These are phyloP conservation scores for Saccharomycopsis synnaedendra DNA, from an alignment of 805 yeast genomes.

Conservation along the genomic window DNA sequence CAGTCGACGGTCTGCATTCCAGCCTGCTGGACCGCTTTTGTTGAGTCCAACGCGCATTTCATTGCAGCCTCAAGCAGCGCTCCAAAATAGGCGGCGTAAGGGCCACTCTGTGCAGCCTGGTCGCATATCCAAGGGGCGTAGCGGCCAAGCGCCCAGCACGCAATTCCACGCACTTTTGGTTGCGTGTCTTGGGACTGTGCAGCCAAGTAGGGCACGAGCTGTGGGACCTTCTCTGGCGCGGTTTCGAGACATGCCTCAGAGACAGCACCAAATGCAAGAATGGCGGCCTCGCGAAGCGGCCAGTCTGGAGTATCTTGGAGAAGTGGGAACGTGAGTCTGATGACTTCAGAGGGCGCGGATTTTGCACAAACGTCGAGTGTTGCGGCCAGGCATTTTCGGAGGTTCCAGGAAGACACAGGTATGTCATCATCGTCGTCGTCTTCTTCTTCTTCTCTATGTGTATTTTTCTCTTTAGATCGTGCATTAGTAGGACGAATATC, in stretches of 20 bases:
- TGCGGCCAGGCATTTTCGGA: conserved; percentile 91
- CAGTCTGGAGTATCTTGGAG: conserved; percentile 65
- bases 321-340: conserved; percentile 60
- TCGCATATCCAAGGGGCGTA: conserved; percentile 73
- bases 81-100: conserved; percentile 53
- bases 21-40: conserved; percentile 91
- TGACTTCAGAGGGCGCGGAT: conserved; percentile 53
- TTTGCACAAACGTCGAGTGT: conserved; percentile 75
- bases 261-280: conserved; percentile 90
- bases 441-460: conserved; percentile 41
- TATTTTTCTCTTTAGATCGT: conserved; percentile 39
- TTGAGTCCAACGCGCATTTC: conserved; percentile 63
- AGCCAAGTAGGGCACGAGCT: conserved; percentile 73
- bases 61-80: conserved; percentile 75
- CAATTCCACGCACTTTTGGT: conserved; percentile 81
- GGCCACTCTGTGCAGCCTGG: conserved; percentile 51
- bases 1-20: conserved; percentile 82
- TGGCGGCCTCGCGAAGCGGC: conserved; percentile 89
- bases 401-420: conserved; percentile 71
- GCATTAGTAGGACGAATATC: conserved; percentile 80
- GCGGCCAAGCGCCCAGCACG: conserved; percentile 93
- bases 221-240: conserved; percentile 63
- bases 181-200: conserved; percentile 65
- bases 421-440: conserved; percentile 66
- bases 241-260: conserved; percentile 77